Evolutionary conservation across 1,139 yeast genomes (phyloP), one percentile per base, ranked within the genome.

Genomic region (Maudiozyma humilis): DNA sequence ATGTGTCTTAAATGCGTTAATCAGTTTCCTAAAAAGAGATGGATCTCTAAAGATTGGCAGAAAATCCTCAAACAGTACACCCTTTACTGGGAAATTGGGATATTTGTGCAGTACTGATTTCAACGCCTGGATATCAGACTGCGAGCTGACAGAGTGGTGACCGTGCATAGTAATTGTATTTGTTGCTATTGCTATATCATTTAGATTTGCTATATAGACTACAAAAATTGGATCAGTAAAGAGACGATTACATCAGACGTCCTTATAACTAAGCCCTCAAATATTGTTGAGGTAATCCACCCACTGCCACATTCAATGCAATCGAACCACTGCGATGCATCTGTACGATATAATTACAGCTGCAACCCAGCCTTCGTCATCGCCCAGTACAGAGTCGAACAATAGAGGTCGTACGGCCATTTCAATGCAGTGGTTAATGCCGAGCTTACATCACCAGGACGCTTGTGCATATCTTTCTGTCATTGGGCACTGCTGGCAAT

Each of bases 51-150:
- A 91, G 52, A 91, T 83, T 43, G 98, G 98, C 63, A 89, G 73
- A 64, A 91, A 88, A 66, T 91, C 98, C 69, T 89, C 97, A 59
- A 91, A 91, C 39, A 91, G 70, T 51, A 91, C 77, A 7, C 98
- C 98, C 68, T 83, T 82, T 48, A 76, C 64, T 33, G 98, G 98
- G 72, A 91, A 91, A 70, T 91, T 86, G 50, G 89, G 95, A 72
- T 83, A 89, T 64, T 86, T 95, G 56, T 74, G 82, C 47, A 83
- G 70, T 51, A 82, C 76, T 13, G 74, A 71, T 59, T 74, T 81
- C 54, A 83, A 70, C 54, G 81, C 87, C 30, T n/a, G 17, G 27
- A 36, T 23, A 16, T 36, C 14, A 15, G 27, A 23, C 10, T 23
- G 27, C 10, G 10, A 6, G 8, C 6, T 23, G 6, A 23, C 27